A percentile compares a stretch with the other conserved stretches of the same genome.
These are phyloP conservation scores for Collariella sp. DNA, from an alignment of 495 filamentous ascomycete species.

Conservation along the genomic window DNA sequence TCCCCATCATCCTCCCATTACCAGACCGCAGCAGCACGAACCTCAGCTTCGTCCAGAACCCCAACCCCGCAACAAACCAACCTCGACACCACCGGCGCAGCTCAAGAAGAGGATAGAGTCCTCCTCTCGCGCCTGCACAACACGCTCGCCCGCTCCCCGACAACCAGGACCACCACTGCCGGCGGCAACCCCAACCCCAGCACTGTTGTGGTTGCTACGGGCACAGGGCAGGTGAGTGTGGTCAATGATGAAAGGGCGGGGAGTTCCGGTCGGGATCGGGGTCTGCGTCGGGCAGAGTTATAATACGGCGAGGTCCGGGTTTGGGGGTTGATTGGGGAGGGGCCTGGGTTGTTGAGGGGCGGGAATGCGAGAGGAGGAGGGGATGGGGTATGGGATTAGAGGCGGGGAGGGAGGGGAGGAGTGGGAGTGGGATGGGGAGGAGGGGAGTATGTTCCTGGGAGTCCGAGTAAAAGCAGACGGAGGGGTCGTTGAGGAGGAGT, in stretches of 20 bases:
- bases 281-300: slow-evolving; percentile 24
- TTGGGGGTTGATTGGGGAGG: slow-evolving; percentile 58
- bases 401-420: neutral
- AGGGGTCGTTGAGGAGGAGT: slow-evolving; percentile 24
- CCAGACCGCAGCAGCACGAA: slow-evolving; percentile 30
- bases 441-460: slow-evolving; percentile 29
- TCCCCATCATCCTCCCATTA: slow-evolving; percentile 11
- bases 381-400: no score
- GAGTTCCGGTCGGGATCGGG: slow-evolving; percentile 7
- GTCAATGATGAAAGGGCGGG: neutral
- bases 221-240: no score
- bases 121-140: slow-evolving; percentile 2
- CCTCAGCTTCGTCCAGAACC: slow-evolving; percentile 27
- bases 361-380: no score
- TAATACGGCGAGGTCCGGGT: slow-evolving; percentile 50
- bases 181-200: neutral
- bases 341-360: slow-evolving; percentile 57
- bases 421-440: slow-evolving; percentile 15
- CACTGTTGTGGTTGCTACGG: neutral
- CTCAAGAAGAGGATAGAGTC: neutral
- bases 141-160: neutral
- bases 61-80: no score
- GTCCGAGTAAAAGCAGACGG: slow-evolving; percentile 43
- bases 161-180: neutral
- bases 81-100: no score